A percentile compares a stretch with the other conserved stretches of the same genome.
Conservation (phyloP, 2,329 filamentous ascomycete species). For the Rutstroemia sydowiana region DNA sequence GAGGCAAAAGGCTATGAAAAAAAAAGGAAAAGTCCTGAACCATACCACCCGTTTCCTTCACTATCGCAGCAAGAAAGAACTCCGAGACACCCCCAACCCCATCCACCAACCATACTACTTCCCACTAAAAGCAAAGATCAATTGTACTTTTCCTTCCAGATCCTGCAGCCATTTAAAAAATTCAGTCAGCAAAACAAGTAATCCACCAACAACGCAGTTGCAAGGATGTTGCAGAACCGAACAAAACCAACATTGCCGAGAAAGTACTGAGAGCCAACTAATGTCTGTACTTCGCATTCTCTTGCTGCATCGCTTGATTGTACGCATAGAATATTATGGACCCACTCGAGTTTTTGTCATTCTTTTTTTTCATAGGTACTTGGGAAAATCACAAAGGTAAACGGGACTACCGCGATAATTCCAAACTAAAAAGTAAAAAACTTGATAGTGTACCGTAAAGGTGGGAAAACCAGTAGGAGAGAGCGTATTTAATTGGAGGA, state of each 20-base stretch:
- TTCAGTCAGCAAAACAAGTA: neutral
- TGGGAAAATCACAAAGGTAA: neutral
- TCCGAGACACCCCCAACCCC: neutral
- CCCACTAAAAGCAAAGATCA: neutral
- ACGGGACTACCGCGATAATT: neutral
- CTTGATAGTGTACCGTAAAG: neutral
- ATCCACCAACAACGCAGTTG: neutral
- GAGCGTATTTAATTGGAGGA: neutral
- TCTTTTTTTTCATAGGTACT: neutral
- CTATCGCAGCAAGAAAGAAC: neutral
- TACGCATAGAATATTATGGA: neutral
- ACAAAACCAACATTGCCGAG: slow-evolving; percentile 7
- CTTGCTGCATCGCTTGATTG: neutral
- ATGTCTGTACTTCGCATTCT: slow-evolving; percentile 1
- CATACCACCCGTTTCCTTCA: neutral
- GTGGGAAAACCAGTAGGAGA: neutral
- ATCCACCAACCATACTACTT: neutral
- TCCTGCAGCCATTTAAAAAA: slow-evolving; percentile 39
- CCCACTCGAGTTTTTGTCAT: too few species aligned
- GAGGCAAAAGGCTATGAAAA: too few species aligned
- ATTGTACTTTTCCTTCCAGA: slow-evolving; percentile 96
- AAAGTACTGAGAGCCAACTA: slow-evolving; percentile 4
- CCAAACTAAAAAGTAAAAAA: neutral
- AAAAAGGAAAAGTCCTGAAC: neutral
- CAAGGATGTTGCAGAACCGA: too few species aligned